A percentile compares a stretch with the other conserved stretches of the same genome.
These are phyloP conservation scores for Cystofilobasidium macerans DNA, from an alignment of 768 basidiomycete genomes.

Conservation along the genomic window DNA sequence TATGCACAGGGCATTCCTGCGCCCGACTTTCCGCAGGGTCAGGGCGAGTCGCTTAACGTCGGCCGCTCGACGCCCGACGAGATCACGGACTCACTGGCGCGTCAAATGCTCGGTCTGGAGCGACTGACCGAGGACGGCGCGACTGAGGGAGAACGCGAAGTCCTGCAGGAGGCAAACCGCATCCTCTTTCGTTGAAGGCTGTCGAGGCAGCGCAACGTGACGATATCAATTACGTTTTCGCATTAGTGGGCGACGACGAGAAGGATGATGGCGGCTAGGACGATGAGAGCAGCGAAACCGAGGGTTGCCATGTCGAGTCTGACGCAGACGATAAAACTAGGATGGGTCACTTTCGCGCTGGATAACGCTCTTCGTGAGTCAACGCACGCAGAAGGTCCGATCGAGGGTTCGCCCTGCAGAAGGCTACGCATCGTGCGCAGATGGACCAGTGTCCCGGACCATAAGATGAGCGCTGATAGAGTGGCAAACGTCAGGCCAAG, in stretches of 20 bases:
- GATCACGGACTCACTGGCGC: not conserved
- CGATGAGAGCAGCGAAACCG: not conserved
- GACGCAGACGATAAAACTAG: not conserved
- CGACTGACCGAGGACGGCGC: not conserved
- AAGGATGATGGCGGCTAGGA: not conserved
- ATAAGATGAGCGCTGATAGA: not conserved
- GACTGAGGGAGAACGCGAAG: conserved; percentile 2
- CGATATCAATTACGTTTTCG: too few relatives aligned
- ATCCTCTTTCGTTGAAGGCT: not conserved
- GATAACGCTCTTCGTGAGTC: too few relatives aligned
- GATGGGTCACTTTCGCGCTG: too few relatives aligned
- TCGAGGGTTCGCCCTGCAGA: not conserved
- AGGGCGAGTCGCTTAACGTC: conserved; percentile 22
- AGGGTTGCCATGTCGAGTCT: not conserved
- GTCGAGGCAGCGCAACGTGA: too few relatives aligned
- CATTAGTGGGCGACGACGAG: not conserved
- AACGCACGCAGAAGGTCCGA: not conserved
- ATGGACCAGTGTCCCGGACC: not conserved
- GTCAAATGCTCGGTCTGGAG: conserved; percentile 11
- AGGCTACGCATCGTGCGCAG: not conserved
- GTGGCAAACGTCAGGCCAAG: not conserved
- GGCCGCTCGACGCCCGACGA: not conserved
- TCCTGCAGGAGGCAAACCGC: not conserved
- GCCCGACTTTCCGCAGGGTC: conserved; percentile 22
- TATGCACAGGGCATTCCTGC: conserved; percentile 2